Evolutionary conservation across 106 monocot genomes (phyloP), one percentile per base, ranked within the genome.

Genomic region (Dendrobium huoshanense): DNA sequence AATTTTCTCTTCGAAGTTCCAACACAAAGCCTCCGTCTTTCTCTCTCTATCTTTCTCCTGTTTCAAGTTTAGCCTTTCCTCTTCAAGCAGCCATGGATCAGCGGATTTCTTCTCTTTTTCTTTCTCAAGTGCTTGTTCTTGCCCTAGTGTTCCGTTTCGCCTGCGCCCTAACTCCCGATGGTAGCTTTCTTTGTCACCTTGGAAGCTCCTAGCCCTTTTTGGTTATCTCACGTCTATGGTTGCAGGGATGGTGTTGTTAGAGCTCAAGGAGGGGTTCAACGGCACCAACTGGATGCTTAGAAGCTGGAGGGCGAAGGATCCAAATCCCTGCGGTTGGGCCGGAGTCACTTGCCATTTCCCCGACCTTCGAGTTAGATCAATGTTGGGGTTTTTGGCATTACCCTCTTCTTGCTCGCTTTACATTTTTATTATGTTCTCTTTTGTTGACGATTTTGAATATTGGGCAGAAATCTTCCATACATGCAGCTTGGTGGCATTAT

Each of bases 401-500:
- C 37, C 25, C 67, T 24, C 9, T 68, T 79, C n/a, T 59, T 75
- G 10, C 8, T 80, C 33, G 16, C 40, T 77, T 41, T 42, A 13
- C 7, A 2, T 7, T 79, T n/a, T 77, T 33, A 16, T 7, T 31
- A 64, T 61, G 61, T 3, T 51, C 47, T 72, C 8, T 31, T 24
- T 67, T 1, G 43, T 11, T 79, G 5, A 79, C 17, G 4, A 51
- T 58, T 82, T 9, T 7, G 9, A n/a, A 24, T 81, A 16, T 75
- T 29, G 19, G 75, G 77, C 85, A 97, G 94, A 80, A 88, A 92
- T 85, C 85, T 98, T 41, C 90, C 97, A 1, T 98, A 89, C 70
- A 89, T 92, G 94, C 90, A 88, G 72, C 94, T 98, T 10, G 83
- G 86, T 9, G 97, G 97, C 16, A 77, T 91, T 80, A 89, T 98